Evolutionary conservation across 768 basidiomycete species (phyloP), one percentile per base, ranked within the genome.

Genomic region (Tubosaeta sp.): DNA sequence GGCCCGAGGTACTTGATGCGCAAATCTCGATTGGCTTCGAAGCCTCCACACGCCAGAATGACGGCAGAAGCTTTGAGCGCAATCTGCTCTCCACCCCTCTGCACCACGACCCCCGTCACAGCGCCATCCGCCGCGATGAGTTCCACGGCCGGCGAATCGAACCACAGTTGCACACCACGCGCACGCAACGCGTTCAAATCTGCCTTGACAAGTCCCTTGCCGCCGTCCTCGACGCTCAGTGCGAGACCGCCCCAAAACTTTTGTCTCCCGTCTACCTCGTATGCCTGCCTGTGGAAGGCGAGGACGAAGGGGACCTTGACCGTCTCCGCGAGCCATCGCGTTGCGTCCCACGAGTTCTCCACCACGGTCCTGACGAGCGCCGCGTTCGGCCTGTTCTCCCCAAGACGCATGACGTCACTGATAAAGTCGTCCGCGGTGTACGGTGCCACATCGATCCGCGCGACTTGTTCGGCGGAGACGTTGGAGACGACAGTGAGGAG

Each of bases 221-320:
- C 85, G 2, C 84, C 84, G 34, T 79, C 78, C 48, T 78, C 72
- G n/a, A 80, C 78, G 55, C 77, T 75, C 22, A 86, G 71, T 9
- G 76, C 82, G 67, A 87, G 67, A 27, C 25, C 25, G 8, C 25
- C 25, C 25, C 25, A 27, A 59, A 87, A 87, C 53, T 75, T 82
- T 56, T 82, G 77, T 49, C 77, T 71, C 35, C 82, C 83, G 19
- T 76, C 67, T 25, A 85, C 77, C 48, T 81, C 75, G 64, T 86
- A 87, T 10, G 85, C 84, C 60, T 87, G 84, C 10, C 84, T 71
- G 60, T 86, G 74, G 61, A 83, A 83, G 6, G 83, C 75, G 19
- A 86, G 66, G 21, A 66, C 66, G 66, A 84, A 87, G 2, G 79
- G 79, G 1, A 86, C 62, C 6, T 72, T 67, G 30, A 81, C 75